phyloP scores from a whole-genome alignment of 2,329 filamentous ascomycete species.

The Claviceps purpurea region DNA sequence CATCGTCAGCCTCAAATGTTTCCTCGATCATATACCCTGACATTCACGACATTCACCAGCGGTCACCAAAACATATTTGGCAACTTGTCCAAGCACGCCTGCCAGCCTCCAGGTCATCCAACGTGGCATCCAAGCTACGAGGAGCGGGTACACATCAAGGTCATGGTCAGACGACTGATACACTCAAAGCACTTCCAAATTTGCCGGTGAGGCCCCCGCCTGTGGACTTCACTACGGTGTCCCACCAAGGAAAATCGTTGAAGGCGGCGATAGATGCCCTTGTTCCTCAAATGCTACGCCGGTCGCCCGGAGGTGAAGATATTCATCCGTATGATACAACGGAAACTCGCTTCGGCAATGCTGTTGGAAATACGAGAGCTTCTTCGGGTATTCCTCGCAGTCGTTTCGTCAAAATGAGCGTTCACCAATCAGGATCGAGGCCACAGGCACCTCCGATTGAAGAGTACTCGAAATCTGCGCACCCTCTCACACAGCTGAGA shows the following conservation, averaged over 20 bases:
- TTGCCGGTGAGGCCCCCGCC: background rate
- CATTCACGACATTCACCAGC: conserved; percentile 28
- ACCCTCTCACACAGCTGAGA: conserved; percentile 28
- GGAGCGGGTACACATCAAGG: background rate
- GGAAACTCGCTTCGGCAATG: background rate
- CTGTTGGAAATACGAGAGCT: background rate
- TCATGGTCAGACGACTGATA: background rate
- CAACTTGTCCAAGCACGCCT: background rate
- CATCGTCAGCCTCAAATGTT: conserved; percentile 22
- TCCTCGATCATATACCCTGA: conserved; percentile 22
- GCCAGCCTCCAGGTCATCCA: background rate
- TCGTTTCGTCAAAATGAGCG: conserved; percentile 16
- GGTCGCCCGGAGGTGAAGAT: background rate
- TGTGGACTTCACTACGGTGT: background rate
- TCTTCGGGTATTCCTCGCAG: conserved; percentile 17
- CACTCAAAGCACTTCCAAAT: background rate
- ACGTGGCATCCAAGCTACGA: background rate
- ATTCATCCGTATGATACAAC: background rate
- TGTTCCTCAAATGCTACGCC: conserved; percentile 6
- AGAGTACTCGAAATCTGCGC: conserved; percentile 13
- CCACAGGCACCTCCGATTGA: conserved; percentile 11
- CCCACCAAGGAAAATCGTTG: background rate
- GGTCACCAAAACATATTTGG: conserved; percentile 32
- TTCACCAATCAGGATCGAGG: conserved; percentile 19
- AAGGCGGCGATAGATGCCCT: conserved; percentile 2